Evolutionary conservation across 495 filamentous ascomycete species (phyloP), one percentile per base, ranked within the genome.

Genomic region (Podospora sp.): DNA sequence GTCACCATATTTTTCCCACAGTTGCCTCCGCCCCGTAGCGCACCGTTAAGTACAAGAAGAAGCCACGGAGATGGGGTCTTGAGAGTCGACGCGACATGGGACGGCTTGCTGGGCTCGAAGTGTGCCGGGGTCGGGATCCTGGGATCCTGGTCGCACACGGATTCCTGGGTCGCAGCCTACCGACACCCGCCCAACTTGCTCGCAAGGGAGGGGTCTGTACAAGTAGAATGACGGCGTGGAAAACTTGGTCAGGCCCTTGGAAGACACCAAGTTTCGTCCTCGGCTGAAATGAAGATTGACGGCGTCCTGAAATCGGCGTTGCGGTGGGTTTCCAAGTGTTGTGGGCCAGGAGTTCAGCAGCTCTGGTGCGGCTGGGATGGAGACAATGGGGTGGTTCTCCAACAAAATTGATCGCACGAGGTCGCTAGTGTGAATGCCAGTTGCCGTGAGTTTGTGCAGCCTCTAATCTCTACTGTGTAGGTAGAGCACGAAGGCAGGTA

Each of bases 21-120:
- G 51, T 18, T 58, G 3, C 46, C 25, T 53, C 26, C 12, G n/a
- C 40, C 62, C 51, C 65, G 63, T 68, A 64, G 46, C 57, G 65
- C 69, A 62, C 69, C 68, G 66, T 72, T 68, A 66, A 70, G 61
- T 64, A 22, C 60, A 33, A 40, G 53, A 58, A 46, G 49, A 56
- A 26, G 65, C 65, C 67, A 52, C 59, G 63, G 71, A 69, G 67
- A 46, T 46, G 40, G 40, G 40, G 9, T 46, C 40, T 46, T 65
- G 62, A 62, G 57, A 62, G 16, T 65, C 70, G 53, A 63, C 72
- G 52, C 61, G 29, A 57, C 63, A 68, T 72, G 70, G 72, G 65
- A 57, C 67, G 65, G 58, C 61, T 64, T 66, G 67, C 33, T 65
- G 53, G 63, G 27, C 51, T 65, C 60, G 65, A 68, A 67, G 65